Evolutionary conservation across 2,329 filamentous ascomycete species (phyloP), one percentile per base, ranked within the genome.

Genomic region (Talaromyces rugulosus): DNA sequence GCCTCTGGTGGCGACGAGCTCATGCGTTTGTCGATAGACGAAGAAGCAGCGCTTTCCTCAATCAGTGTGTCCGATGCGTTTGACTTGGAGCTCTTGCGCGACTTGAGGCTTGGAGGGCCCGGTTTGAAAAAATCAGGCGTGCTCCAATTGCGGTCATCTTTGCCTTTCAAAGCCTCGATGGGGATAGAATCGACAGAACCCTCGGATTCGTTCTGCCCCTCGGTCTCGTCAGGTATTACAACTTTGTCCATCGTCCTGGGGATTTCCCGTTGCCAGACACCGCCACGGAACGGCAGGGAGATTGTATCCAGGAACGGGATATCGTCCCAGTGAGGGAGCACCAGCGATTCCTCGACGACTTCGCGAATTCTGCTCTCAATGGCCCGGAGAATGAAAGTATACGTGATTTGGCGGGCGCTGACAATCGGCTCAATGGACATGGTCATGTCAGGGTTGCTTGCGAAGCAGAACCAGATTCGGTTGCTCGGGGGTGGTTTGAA

Each of bases 401-500:
- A 98, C 0, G 95, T 98, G 66, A 99, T 96, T 73, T 98, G 94
- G 62, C 94, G 87, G 14, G 92, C 90, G 78, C 93, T 96, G 57
- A 99, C 92, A 67, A 99, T 93, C 3, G 95, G 95, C 73, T 98
- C 92, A 51, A 98, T 91, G n/a, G 87, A 87, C 82, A 97, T 88
- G 64, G 96, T 92, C 80, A 99, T 89, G 71, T 94, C 93, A 18
- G 95, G 95, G 83, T 92, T 91, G n/a, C 87, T 87, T 72, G 96
- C 91, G 72, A 99, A 99, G 0, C 92, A 89, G 67, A 98, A 86
- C 95, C 95, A 99, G n/a, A 96, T 75, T 47, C 95, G 87, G 74
- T 99, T 99, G 75, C 92, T 97, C 0, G 95, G 95, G 16, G 94
- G 92, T 6, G 95, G 91, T 75, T 99, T 99, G 75, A 98, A 88